Base-by-base conservation (phyloP, 331 rosid species). In the Telfairia occidentalis region DNA sequence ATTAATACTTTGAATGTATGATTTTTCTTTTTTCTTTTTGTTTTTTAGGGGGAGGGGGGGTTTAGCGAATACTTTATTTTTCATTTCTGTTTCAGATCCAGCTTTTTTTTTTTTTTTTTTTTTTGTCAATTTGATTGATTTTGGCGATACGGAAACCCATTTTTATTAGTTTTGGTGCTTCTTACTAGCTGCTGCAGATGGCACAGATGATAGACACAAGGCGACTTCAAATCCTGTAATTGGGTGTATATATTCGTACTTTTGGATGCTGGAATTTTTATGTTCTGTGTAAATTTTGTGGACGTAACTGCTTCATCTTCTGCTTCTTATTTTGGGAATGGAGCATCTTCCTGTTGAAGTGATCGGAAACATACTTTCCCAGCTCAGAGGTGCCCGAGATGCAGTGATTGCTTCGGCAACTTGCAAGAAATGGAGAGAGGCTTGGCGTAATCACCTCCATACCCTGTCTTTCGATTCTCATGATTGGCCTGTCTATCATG, bases 261-360 rank as follows among this genome's bases (percentile, higher is more conserved):
- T 65, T 65, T 37, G 49, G 72, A 30, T 37, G 9, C 50, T 37
- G 72, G 49, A 65, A 65, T 9, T 65, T 65, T 65, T 28, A 38
- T 37, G 72, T 37, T 37, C 10, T 38, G 72, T 65, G 50, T 21
- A 24, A 23, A 40, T 21, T 21, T 66, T 66, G 21, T 24, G 73
- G 53, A 66, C 40, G 35, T 66, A 66, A 24, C 11, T 38, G 52
- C 32, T 66, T 66, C 73, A 40, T 66, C 53, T 65, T 21, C 34
- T 66, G 73, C 34, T 21, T 59, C 16, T 34, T 58, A 2, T 58
- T 9, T 35, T 24, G 73, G 73, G 3, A 7, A 66, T 66, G 84
- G 88, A 85, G 77, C 65, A 82, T 46, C 84, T 82, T 55, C 88
- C 88, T 4, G 84, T 85, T 65, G 88, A 85, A 73, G 84, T 85